Evolutionary conservation across 2,329 filamentous ascomycete species (phyloP), one percentile per base, ranked within the genome.

Genomic region (Fusarium chaquense): DNA sequence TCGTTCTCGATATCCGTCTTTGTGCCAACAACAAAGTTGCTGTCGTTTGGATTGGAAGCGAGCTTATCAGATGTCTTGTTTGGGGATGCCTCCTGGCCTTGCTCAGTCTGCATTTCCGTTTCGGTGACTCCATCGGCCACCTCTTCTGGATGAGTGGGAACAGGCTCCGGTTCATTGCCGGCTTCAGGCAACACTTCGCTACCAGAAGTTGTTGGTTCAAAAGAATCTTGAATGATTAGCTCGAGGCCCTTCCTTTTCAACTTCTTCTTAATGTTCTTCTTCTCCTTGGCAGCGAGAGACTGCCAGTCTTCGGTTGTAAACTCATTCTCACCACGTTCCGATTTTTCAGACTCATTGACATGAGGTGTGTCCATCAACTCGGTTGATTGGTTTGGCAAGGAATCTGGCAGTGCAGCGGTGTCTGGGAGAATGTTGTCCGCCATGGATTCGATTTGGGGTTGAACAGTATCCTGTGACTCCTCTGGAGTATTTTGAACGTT

Each of bases 181-280:
- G 13, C 6, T 55, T 38, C 18, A 22, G 43, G 36, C 11, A 50
- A 41, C n/a, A 12, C 22, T 15, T 56, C 53, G 24, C 57, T 41
- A 26, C 44, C 41, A 16, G 46, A 33, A 40, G 33, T 28, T 38
- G 36, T 44, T n/a, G 52, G 22, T 20, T 51, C 44, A 18, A 63
- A 58, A 22, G 55, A 52, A 11, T 65, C 57, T 44, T 57, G 58
- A 15, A 74, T 35, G 32, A 74, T 44, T 8, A 56, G 35, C 10
- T 74, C 67, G 4, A 74, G 57, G 6, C 56, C 69, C 53, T 69
- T 62, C 57, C 70, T 72, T 56, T 57, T 70, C 16, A 74, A 55
- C 24, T 60, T 69, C 44, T 70, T 74, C 33, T 60, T 74, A 4
- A 75, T 71, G 41, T 64, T 68, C 43, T 73, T 74, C 40, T 59